These are phyloP conservation scores for Candida insectorum DNA, from an alignment of 805 yeast genomes.

Conservation along the genomic window DNA sequence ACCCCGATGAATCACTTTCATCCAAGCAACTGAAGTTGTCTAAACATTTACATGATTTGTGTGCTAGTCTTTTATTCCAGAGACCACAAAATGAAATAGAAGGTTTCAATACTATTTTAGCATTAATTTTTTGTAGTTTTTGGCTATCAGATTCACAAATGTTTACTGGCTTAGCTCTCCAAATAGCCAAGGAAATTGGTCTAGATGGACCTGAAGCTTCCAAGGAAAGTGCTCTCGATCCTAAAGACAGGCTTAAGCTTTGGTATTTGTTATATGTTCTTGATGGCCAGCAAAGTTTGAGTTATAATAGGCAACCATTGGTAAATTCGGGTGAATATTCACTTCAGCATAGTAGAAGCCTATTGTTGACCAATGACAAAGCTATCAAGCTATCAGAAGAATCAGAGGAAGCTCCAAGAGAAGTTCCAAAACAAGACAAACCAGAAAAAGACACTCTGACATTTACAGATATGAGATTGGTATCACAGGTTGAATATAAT, in stretches of 20 bases:
- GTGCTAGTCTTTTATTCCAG: slow-evolving; percentile 30
- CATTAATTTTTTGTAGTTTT: slow-evolving; percentile 61
- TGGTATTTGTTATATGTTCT: slow-evolving; percentile 66
- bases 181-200: slow-evolving; percentile 55
- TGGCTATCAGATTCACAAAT: slow-evolving; percentile 65
- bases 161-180: slow-evolving; percentile 67
- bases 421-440: not conserved
- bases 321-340: slow-evolving; percentile 47
- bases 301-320: slow-evolving; percentile 55
- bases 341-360: slow-evolving; percentile 38
- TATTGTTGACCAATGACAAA: slow-evolving; percentile 21
- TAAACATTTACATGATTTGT: slow-evolving; percentile 28
- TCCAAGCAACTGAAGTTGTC: slow-evolving; percentile 25
- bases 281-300: slow-evolving; percentile 67
- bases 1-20: slow-evolving; percentile 36
- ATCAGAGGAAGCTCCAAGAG: slow-evolving; percentile 1
- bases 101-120: slow-evolving; percentile 59
- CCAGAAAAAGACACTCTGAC: slow-evolving; percentile 5
- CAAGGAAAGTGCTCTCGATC: slow-evolving; percentile 5
- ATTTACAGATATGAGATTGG: slow-evolving; percentile 52
- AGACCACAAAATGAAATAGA: slow-evolving; percentile 44
- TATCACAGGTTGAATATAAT: slow-evolving; percentile 66
- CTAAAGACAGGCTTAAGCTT: slow-evolving; percentile 50
- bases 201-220: slow-evolving; percentile 29
- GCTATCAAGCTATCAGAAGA: slow-evolving; percentile 1